phyloP scores from a whole-genome alignment of 1,139 yeast genomes.

The Geotrichum reessii region DNA sequence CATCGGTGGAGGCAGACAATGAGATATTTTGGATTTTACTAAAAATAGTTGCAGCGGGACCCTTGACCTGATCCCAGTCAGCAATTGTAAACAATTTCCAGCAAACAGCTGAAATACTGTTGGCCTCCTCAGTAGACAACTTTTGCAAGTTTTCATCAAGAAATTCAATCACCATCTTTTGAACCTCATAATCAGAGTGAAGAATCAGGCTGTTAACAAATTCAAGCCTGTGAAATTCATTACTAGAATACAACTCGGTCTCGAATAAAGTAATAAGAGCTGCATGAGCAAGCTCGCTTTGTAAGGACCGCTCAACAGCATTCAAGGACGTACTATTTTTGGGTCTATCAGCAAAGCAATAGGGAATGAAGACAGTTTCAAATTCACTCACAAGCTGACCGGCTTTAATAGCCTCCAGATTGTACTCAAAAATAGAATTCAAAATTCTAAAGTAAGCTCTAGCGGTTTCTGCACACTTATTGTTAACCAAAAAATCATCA shows the following conservation, averaged over 20 bases:
- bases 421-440: conserved; percentile 9
- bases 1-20: conserved; percentile 7
- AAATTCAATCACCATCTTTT: conserved; percentile 39
- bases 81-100: conserved; percentile 31
- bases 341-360: conserved; percentile 14
- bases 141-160: conserved; percentile 22
- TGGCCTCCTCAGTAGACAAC: conserved; percentile 14
- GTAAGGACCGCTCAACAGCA: conserved; percentile 16
- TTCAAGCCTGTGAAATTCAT: conserved; percentile 1
- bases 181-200: conserved; percentile 43
- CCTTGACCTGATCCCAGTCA: conserved; percentile 43
- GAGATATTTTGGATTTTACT: conserved; percentile 26
- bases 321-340: conserved; percentile 4
- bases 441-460: conserved; percentile 39
- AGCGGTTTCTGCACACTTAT: conserved; percentile 35
- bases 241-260: not conserved
- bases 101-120: conserved; percentile 28
- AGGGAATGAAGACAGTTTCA: conserved; percentile 9
- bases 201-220: conserved; percentile 13
- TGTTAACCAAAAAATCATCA: conserved; percentile 28
- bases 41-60: conserved; percentile 41
- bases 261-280: conserved; percentile 7
- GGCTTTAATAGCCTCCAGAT: not conserved
- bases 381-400: conserved; percentile 7
- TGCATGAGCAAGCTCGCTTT: conserved; percentile 17